Evolutionary conservation across 257 asterid species (phyloP).

Genomic region (Asclepias syriaca): DNA sequence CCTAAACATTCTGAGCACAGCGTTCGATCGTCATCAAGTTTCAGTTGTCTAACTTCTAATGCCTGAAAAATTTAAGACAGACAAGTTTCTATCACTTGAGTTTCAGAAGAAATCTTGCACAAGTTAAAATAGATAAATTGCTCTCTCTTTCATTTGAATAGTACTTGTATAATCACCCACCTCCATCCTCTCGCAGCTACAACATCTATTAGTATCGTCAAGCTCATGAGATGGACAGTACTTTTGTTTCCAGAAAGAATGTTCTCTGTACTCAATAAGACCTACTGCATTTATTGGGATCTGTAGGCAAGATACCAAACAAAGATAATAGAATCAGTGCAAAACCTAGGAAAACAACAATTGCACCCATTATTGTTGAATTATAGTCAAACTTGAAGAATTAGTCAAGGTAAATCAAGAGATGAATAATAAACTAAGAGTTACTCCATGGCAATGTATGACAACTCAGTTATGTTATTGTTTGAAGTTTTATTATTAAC

Average conservation of each 20-base stretch:
- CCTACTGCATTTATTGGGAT: slow-evolving; percentile 86
- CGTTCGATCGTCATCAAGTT: slow-evolving; percentile 86
- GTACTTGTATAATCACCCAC: slow-evolving; percentile 26
- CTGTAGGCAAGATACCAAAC: slow-evolving; percentile 27
- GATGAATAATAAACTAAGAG: too few relatives aligned
- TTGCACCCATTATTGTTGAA: not conserved
- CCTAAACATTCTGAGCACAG: slow-evolving; percentile 90
- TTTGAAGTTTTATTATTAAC: too few relatives aligned
- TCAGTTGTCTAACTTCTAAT: slow-evolving; percentile 59
- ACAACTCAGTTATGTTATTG: too few relatives aligned
- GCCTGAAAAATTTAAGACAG: slow-evolving; percentile 41
- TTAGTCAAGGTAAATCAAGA: not conserved
- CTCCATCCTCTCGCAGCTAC: slow-evolving; percentile 99
- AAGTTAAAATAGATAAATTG: not conserved
- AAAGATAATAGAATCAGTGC: slow-evolving; percentile 11
- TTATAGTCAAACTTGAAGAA: not conserved
- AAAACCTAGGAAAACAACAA: not conserved
- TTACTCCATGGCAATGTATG: too few relatives aligned
- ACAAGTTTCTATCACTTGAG: not conserved
- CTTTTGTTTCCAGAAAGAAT: slow-evolving; percentile 97
- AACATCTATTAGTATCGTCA: slow-evolving; percentile 95
- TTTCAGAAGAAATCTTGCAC: not conserved
- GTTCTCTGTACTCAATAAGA: slow-evolving; percentile 91
- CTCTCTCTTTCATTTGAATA: not conserved
- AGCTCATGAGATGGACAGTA: slow-evolving; percentile 90